Evolutionary conservation across 257 asterid genomes (phyloP), one percentile per base, ranked within the genome.

Genomic region (Solanum corneliomulleri): DNA sequence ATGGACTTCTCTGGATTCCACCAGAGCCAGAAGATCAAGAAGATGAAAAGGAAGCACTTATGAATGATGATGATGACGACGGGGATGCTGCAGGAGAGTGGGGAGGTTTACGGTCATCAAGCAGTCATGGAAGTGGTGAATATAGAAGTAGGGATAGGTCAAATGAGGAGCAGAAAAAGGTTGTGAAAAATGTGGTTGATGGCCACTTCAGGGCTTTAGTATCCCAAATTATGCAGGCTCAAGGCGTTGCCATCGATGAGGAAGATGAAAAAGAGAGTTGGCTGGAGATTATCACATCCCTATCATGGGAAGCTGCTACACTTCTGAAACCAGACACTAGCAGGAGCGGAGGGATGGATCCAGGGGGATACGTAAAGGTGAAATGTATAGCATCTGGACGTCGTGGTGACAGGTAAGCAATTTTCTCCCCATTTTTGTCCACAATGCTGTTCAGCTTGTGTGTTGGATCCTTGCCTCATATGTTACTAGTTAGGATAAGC

Each of bases 21-120:
- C 98, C 99, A 76, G 99, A 95, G 86, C 98, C 99, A n/a, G 99
- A 95, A 92, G 98, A 97, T 52, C 96, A 92, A 90, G 98, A 94
- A 88, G 98, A 95, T 90, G 99, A 95, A 91, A 92, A 89, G 89
- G 99, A 95, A 83, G 89, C 92, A 29, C 91, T 93, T 88, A 69
- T 90, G 74, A 91, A 90, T 78, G 98, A 92, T 37, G 98, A 97
- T 71, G 98, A 94, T 4, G 97, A 95, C 45, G 98, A 94, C 23
- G 94, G 93, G 75, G 96, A 89, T 90, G 94, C 94, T 87, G 87
- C 94, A 85, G 98, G 98, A 91, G 99, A 95, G 84, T 95, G 98
- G 98, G 96, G 98, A 83, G 87, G 89, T 74, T 87, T 92, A 21
- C 94, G 91, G 81, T 82, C 87, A 87, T 95, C 97, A 58, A 89